These are phyloP conservation scores for Hebeloma cylindrosporum DNA, from an alignment of 768 basidiomycete species.

Conservation along the genomic window DNA sequence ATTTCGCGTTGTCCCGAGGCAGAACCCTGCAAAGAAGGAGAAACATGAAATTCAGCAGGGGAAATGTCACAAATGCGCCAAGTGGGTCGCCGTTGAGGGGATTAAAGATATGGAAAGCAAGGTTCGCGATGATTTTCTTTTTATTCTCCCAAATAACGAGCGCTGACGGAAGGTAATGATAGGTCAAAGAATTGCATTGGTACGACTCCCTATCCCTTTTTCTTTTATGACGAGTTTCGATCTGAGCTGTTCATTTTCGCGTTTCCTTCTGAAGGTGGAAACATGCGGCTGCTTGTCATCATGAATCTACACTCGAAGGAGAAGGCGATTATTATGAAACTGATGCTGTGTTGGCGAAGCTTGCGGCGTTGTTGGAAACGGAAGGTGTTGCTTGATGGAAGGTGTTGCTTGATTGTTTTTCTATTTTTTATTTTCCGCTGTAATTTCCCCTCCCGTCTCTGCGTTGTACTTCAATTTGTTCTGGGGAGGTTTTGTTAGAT, in stretches of 20 bases:
- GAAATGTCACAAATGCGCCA: constrained; percentile 73
- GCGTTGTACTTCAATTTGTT: too few relatives aligned
- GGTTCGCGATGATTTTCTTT: constrained; percentile 36
- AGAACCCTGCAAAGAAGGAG: constrained; percentile 56
- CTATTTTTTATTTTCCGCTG: too few relatives aligned
- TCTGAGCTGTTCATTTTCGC: not conserved
- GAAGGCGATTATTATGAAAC: constrained; percentile 59
- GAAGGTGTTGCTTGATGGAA: too few relatives aligned
- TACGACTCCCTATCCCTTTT: constrained; percentile 39
- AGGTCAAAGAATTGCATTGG: constrained; percentile 81
- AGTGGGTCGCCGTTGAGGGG: constrained; percentile 74
- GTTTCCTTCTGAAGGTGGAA: constrained; percentile 61
- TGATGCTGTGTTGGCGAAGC: constrained; percentile 43
- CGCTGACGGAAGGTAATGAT: not conserved
- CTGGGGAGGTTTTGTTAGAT: too few relatives aligned
- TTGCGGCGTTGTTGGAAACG: too few relatives aligned
- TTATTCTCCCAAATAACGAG: not conserved
- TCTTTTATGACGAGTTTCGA: not conserved
- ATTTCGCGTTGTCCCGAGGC: constrained; percentile 51
- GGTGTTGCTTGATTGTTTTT: too few relatives aligned
- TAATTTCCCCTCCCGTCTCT: too few relatives aligned
- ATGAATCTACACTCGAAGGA: constrained; percentile 51
- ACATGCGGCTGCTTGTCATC: constrained; percentile 78
- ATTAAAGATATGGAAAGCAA: constrained; percentile 74
- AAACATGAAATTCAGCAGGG: constrained; percentile 62